Evolutionary conservation across 768 basidiomycete genomes (phyloP).

Genomic region (Leccinum olivaceopallidum): DNA sequence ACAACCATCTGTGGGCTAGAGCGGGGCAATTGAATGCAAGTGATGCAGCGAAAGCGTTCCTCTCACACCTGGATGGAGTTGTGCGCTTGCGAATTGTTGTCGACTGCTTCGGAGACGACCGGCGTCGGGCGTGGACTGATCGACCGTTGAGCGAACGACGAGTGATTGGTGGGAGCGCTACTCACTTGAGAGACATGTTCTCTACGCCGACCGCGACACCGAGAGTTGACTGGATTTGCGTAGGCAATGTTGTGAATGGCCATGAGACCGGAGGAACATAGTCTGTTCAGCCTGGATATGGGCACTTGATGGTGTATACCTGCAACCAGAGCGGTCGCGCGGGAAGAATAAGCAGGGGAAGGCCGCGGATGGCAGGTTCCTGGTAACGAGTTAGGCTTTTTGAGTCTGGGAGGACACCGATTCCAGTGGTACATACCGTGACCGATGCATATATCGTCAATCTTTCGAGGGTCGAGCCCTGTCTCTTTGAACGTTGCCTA

Average conservation of each 20-base stretch:
- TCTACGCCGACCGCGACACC: constrained; percentile 85
- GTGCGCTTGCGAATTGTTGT: constrained; percentile 62
- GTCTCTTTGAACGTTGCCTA: no score
- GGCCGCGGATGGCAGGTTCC: no score
- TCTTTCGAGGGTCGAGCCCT: no score
- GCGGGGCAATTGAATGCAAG: no score
- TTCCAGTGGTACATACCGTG: no score
- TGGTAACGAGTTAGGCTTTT: no score
- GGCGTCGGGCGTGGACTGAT: constrained; percentile 75
- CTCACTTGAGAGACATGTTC: constrained; percentile 79
- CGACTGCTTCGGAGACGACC: constrained; percentile 54
- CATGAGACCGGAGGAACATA: constrained; percentile 94
- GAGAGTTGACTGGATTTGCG: constrained; percentile 73
- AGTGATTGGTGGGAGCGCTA: constrained; percentile 9
- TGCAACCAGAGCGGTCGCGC: no score
- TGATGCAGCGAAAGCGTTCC: background rate
- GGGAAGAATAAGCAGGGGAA: no score
- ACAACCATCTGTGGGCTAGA: no score
- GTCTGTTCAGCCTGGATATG: constrained; percentile 88
- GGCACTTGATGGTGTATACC: constrained; percentile 57
- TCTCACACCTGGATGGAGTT: constrained; percentile 47
- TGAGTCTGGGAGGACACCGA: no score
- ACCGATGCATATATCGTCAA: no score
- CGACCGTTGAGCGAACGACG: constrained; percentile 1
- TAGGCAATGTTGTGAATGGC: constrained; percentile 89